A percentile compares a stretch with the other conserved stretches of the same genome.
phyloP scores from a whole-genome alignment of 768 basidiomycete species.

The Suillus tomentosus region DNA sequence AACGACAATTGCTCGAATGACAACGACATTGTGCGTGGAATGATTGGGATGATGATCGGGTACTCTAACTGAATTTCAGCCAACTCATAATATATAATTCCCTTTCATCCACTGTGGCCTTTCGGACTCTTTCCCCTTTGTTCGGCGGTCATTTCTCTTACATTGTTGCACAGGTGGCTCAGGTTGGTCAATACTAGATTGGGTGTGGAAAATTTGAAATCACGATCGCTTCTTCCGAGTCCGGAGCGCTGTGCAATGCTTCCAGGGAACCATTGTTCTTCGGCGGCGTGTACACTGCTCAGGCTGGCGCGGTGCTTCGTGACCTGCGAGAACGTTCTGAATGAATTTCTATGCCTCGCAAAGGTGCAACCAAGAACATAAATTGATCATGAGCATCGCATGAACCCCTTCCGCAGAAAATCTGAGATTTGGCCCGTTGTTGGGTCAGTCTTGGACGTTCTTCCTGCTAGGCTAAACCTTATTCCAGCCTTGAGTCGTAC shows the following conservation, averaged over 20 bases:
- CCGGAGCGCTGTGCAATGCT: neutral
- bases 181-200: neutral
- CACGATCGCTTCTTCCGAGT: neutral
- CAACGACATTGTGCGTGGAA: neutral
- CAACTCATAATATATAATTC: neutral
- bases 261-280: neutral
- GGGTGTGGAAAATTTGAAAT: neutral
- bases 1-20: neutral
- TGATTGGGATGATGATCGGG: neutral
- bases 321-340: neutral
- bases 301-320: neutral
- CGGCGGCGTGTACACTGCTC: neutral
- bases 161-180: neutral
- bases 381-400: neutral
- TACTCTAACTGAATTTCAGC: neutral
- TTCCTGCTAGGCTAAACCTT: too few species aligned
- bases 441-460: too few species aligned
- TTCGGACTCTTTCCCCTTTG: neutral
- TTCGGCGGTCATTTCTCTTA: neutral
- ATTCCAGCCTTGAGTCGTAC: too few species aligned
- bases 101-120: neutral
- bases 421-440: neutral
- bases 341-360: neutral
- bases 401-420: neutral
- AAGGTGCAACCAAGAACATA: neutral